These are phyloP conservation scores for Apiospora arundinis DNA, from an alignment of 2,329 filamentous ascomycete genomes.

Conservation along the genomic window DNA sequence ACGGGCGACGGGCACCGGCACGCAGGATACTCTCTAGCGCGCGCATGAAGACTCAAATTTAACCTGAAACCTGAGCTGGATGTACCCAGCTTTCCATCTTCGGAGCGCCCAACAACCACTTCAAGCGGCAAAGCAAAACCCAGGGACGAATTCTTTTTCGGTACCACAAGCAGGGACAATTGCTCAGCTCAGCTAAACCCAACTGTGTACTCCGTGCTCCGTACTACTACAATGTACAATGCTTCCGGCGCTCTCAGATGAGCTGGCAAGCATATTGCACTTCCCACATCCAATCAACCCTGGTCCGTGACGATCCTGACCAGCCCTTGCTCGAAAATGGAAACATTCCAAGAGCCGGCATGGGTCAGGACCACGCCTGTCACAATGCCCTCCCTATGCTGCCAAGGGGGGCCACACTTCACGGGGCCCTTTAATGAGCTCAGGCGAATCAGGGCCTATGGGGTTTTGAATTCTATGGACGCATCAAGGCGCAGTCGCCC, in stretches of 20 bases:
- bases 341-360: slow-evolving; percentile 17
- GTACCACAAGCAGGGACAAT: background rate
- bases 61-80: slow-evolving; percentile 16
- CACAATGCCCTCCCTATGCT: slow-evolving; percentile 14
- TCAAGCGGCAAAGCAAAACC: background rate
- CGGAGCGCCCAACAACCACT: slow-evolving; percentile 8
- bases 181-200: background rate
- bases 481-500: slow-evolving; percentile 11
- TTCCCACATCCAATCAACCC: slow-evolving; percentile 9
- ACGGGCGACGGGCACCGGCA: background rate
- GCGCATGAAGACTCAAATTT: slow-evolving; percentile 18
- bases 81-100: background rate
- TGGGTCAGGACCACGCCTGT: slow-evolving; percentile 4
- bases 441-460: background rate
- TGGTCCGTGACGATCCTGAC: slow-evolving; percentile 3
- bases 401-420: slow-evolving; percentile 14
- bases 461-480: background rate
- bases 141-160: background rate
- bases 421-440: slow-evolving; percentile 14
- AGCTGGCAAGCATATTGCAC: slow-evolving; percentile 9
- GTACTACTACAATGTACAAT: background rate
- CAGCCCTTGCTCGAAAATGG: slow-evolving; percentile 8
- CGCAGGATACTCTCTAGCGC: background rate
- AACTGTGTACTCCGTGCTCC: background rate
- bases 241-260: slow-evolving; percentile 3